phyloP scores from a whole-genome alignment of 805 yeast species.

The Hanseniaspora pseudoguilliermondii region DNA sequence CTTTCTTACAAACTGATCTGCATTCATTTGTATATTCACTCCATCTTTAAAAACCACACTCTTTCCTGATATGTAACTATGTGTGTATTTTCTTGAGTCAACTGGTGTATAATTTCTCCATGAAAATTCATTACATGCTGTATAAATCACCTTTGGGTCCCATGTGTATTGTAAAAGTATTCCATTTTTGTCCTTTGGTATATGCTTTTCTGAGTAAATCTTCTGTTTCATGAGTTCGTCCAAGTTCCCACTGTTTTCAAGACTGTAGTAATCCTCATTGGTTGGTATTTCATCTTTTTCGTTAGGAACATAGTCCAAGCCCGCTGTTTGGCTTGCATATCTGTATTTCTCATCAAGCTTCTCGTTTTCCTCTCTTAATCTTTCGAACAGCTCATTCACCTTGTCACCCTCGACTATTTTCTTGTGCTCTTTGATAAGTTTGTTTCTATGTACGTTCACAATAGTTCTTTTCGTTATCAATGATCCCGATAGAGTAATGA shows the following conservation, averaged over 20 bases:
- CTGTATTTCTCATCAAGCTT: background rate
- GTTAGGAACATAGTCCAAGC: background rate
- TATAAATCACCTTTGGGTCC: background rate
- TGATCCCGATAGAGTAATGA: too few species aligned
- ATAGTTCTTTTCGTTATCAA: too few species aligned
- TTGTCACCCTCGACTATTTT: background rate
- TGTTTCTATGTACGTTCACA: background rate
- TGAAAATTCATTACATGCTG: background rate
- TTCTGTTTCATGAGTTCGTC: background rate
- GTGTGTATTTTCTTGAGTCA: background rate
- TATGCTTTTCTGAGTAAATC: background rate
- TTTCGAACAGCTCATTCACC: background rate
- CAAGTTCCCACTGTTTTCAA: background rate
- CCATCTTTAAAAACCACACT: background rate
- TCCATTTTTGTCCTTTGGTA: background rate
- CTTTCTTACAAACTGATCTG: background rate
- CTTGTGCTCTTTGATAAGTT: background rate
- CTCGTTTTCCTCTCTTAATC: background rate
- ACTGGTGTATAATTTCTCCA: conserved; percentile 1
- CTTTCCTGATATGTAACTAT: background rate
- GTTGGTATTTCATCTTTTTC: background rate
- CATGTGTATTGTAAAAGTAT: background rate
- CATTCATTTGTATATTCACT: background rate
- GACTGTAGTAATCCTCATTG: background rate
- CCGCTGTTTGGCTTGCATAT: background rate